These are phyloP conservation scores for Penicillium glabrum DNA, from an alignment of 2,329 filamentous ascomycete species.

Conservation along the genomic window DNA sequence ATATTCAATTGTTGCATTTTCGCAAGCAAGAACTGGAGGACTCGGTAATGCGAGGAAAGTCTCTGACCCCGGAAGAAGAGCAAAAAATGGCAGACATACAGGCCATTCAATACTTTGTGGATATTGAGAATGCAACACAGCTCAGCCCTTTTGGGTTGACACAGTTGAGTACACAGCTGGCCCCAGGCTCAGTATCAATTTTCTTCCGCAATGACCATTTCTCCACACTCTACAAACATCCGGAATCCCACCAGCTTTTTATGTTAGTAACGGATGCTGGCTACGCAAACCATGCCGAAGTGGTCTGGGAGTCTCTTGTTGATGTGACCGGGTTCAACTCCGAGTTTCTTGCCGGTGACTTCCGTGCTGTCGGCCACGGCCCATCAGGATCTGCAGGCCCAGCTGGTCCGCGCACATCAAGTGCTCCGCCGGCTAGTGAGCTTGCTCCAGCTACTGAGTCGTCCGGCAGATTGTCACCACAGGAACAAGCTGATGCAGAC, in stretches of 20 bases:
- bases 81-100: slow-evolving; percentile 78
- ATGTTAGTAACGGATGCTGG: slow-evolving; percentile 91
- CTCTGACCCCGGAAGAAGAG: slow-evolving; percentile 70
- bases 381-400: slow-evolving; percentile 30
- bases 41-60: slow-evolving; percentile 64
- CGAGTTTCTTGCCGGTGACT: slow-evolving; percentile 88
- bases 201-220: slow-evolving; percentile 98
- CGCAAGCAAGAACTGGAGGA: slow-evolving; percentile 84
- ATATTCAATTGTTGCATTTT: slow-evolving; percentile 85
- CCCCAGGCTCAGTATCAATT: slow-evolving; percentile 80
- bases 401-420: slow-evolving; percentile 28
- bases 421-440: slow-evolving; percentile 14
- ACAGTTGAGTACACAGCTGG: slow-evolving; percentile 67
- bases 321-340: slow-evolving; percentile 82
- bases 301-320: slow-evolving; percentile 92
- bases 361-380: slow-evolving; percentile 72
- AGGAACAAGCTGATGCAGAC: slow-evolving; percentile 70
- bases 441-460: slow-evolving; percentile 9
- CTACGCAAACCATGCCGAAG: slow-evolving; percentile 81
- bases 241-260: slow-evolving; percentile 70
- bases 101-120: slow-evolving; percentile 80
- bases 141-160: slow-evolving; percentile 79
- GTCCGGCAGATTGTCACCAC: slow-evolving; percentile 28
- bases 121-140: slow-evolving; percentile 73
- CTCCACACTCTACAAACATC: slow-evolving; percentile 87